These are phyloP conservation scores for Mycena pura DNA, from an alignment of 768 basidiomycete species.

Conservation along the genomic window DNA sequence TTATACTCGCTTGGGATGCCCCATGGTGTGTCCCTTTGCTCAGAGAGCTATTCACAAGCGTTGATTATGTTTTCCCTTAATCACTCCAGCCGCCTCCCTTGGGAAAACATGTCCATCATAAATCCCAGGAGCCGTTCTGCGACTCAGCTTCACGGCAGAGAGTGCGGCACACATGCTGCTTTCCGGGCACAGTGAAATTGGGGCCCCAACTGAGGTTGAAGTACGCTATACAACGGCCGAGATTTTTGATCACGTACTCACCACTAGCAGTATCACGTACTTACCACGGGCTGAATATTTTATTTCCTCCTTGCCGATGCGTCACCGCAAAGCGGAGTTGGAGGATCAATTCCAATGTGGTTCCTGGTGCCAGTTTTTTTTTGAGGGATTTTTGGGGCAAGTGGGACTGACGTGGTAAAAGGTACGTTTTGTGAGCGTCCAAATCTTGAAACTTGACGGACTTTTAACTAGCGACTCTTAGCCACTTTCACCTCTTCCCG, in stretches of 20 bases:
- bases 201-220: neutral
- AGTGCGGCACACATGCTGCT: neutral
- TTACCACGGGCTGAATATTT: neutral
- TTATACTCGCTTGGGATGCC: too few species aligned
- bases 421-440: neutral
- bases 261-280: neutral
- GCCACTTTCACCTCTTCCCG: neutral
- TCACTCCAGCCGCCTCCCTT: too few species aligned
- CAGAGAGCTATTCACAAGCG: too few species aligned
- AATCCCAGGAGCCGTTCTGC: too few species aligned
- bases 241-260: constrained; percentile 1
- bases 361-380: neutral
- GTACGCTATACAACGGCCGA: neutral
- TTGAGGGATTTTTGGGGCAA: neutral
- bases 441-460: neutral
- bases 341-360: neutral
- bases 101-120: too few species aligned
- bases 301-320: neutral
- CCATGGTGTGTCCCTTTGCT: too few species aligned
- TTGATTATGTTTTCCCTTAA: too few species aligned
- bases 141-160: too few species aligned
- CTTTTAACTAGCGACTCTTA: too few species aligned
- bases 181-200: neutral
- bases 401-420: neutral
- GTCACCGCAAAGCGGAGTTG: neutral